phyloP scores from a whole-genome alignment of 345 rosid species.

The Geranium rotundifolium region DNA sequence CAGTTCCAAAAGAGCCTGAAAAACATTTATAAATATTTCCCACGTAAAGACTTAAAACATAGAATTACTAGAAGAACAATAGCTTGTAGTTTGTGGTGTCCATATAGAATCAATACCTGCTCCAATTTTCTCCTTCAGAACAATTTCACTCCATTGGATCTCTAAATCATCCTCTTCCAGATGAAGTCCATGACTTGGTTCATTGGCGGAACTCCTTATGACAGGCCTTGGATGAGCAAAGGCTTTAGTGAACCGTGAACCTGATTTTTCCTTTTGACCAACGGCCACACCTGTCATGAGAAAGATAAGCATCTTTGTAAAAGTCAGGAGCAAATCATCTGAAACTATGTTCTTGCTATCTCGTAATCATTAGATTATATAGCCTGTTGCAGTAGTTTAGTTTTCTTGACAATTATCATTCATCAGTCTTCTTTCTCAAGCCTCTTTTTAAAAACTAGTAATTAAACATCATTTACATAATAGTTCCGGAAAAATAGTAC shows the following conservation, averaged over 20 bases:
- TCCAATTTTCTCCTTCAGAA: slow-evolving; percentile 85
- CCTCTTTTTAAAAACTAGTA: no score
- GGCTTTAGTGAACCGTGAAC: not conserved
- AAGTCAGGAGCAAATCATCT: not conserved
- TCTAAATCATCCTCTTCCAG: slow-evolving; percentile 79
- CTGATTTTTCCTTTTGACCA: not conserved
- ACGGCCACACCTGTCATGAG: not conserved
- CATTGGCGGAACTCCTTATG: not conserved
- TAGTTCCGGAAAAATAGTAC: no score
- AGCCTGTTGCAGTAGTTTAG: not conserved
- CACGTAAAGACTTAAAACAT: not conserved
- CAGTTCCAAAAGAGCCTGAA: slow-evolving; percentile 99
- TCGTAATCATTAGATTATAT: not conserved
- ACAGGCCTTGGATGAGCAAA: not conserved
- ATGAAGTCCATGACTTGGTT: slow-evolving; percentile 23
- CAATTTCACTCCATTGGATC: slow-evolving; percentile 88
- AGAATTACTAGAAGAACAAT: not conserved
- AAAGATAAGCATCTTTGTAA: not conserved
- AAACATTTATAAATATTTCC: slow-evolving; percentile 2
- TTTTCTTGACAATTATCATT: no score
- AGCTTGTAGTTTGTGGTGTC: not conserved
- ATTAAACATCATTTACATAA: no score
- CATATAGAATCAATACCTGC: slow-evolving; percentile 47
- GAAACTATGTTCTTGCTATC: not conserved
- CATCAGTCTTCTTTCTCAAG: no score